Evolutionary conservation across 306 rosid species (phyloP).

Genomic region (Ochetophila trinervis): DNA sequence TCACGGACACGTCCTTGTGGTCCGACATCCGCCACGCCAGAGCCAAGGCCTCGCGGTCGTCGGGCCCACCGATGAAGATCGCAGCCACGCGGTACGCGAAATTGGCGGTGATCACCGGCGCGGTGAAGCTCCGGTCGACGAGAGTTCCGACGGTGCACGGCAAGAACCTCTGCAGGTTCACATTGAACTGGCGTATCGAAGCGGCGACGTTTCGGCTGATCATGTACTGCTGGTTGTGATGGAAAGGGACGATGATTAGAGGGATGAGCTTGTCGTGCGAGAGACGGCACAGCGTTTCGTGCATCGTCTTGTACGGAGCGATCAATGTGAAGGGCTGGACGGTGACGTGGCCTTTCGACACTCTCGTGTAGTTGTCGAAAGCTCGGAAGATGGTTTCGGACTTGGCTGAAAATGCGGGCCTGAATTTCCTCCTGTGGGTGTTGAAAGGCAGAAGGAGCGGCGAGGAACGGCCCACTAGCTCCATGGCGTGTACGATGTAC

Average conservation of each 20-base stretch:
- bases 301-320: constrained; percentile 58
- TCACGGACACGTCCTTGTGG: constrained; percentile 4
- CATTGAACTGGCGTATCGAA: constrained; percentile 36
- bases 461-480: constrained; percentile 37
- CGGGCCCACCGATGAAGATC: constrained; percentile 53
- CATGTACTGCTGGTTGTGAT: constrained; percentile 15
- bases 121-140: constrained; percentile 40
- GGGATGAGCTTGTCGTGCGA: constrained; percentile 36
- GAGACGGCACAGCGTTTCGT: constrained; percentile 32
- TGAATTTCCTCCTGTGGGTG: constrained; percentile 5
- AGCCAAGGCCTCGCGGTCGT: constrained; percentile 57
- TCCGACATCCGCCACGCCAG: constrained; percentile 40
- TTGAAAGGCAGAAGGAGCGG: constrained; percentile 45
- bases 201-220: neutral
- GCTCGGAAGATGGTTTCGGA: constrained; percentile 47
- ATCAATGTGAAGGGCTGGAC: constrained; percentile 38
- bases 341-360: constrained; percentile 26
- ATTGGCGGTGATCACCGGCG: neutral
- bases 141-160: constrained; percentile 64
- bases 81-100: constrained; percentile 28
- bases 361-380: constrained; percentile 46
- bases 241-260: constrained; percentile 48
- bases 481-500: constrained; percentile 38
- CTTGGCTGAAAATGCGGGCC: constrained; percentile 21
- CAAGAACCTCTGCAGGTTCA: constrained; percentile 16